phyloP scores from a whole-genome alignment of 2,329 filamentous ascomycete genomes.

The Magnaporthiopsis incrustans region DNA sequence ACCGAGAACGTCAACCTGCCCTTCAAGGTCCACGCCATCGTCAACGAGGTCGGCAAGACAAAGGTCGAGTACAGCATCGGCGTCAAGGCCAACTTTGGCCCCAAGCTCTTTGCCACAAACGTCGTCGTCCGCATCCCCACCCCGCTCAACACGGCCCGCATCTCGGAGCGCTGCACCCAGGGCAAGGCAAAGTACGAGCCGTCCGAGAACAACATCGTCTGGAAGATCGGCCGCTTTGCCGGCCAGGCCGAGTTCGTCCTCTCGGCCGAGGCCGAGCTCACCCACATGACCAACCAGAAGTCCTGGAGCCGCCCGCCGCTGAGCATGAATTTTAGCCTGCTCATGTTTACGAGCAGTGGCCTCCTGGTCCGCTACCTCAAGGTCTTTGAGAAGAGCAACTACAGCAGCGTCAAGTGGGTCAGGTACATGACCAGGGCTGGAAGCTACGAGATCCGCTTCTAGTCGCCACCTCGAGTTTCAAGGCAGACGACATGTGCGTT shows the following conservation, averaged over 20 bases:
- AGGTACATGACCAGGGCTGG: constrained; percentile 97
- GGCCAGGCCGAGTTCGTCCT: constrained; percentile 96
- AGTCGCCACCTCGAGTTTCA: not conserved
- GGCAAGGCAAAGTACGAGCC: constrained; percentile 99
- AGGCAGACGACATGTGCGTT: not conserved
- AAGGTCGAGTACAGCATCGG: constrained; percentile 99
- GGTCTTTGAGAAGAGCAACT: constrained; percentile 99
- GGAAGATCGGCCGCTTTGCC: constrained; percentile 98
- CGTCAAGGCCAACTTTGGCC: constrained; percentile 92
- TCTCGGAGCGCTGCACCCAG: constrained; percentile 83
- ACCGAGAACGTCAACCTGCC: constrained; percentile 98
- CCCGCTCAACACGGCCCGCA: constrained; percentile 90
- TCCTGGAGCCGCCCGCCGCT: constrained; percentile 92
- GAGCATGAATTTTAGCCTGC: constrained; percentile 81
- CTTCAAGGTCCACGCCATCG: constrained; percentile 97
- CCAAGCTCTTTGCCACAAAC: constrained; percentile 95
- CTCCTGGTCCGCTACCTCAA: constrained; percentile 90
- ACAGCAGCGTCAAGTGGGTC: constrained; percentile 98
- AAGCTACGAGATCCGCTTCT: constrained; percentile 88
- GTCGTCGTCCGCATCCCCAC: constrained; percentile 92
- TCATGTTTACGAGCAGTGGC: constrained; percentile 98
- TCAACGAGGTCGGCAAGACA: constrained; percentile 92
- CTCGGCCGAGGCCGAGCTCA: constrained; percentile 85
- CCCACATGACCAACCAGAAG: constrained; percentile 96
- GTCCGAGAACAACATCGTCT: constrained; percentile 94